phyloP scores from a whole-genome alignment of 1,284 basidiomycete species.

The Macrocystidia cucumis region DNA sequence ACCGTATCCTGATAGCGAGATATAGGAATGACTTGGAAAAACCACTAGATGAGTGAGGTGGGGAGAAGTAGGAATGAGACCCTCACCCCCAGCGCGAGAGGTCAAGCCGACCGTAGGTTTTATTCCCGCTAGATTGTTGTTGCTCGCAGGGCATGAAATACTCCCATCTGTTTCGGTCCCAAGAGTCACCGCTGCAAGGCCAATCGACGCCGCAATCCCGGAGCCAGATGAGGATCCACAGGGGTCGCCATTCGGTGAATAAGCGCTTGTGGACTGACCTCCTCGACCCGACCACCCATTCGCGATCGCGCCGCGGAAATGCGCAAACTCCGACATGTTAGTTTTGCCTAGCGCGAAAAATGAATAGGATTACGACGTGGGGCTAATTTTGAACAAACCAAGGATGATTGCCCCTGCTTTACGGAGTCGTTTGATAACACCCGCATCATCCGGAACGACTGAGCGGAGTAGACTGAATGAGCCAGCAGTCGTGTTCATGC shows the following conservation, averaged over 20 bases:
- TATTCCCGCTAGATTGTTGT: slow-evolving; percentile 51
- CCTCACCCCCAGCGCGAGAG: slow-evolving; percentile 51
- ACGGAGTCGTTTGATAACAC: slow-evolving; percentile 50
- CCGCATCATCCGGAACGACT: slow-evolving; percentile 54
- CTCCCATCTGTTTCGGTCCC: slow-evolving; percentile 65
- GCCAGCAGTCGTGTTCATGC: slow-evolving; percentile 63
- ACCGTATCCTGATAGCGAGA: slow-evolving; percentile 58
- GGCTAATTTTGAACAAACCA: slow-evolving; percentile 20
- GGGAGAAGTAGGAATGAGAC: neutral
- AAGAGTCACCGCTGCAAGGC: slow-evolving; percentile 49
- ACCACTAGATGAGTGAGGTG: neutral
- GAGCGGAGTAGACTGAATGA: slow-evolving; percentile 51
- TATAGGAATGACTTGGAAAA: slow-evolving; percentile 44
- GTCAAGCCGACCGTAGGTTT: slow-evolving; percentile 58
- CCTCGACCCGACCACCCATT: slow-evolving; percentile 64
- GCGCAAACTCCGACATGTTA: slow-evolving; percentile 57
- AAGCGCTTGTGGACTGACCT: slow-evolving; percentile 54
- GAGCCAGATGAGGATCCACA: slow-evolving; percentile 63
- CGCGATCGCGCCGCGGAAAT: slow-evolving; percentile 46
- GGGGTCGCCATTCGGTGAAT: slow-evolving; percentile 53
- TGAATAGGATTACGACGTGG: neutral
- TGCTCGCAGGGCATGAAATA: slow-evolving; percentile 44
- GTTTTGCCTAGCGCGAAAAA: slow-evolving; percentile 37
- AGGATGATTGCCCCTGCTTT: slow-evolving; percentile 63
- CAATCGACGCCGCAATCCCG: slow-evolving; percentile 54